Evolutionary conservation across 78 protist genomes (phyloP).

Genomic region (Bigelowiella natans): DNA sequence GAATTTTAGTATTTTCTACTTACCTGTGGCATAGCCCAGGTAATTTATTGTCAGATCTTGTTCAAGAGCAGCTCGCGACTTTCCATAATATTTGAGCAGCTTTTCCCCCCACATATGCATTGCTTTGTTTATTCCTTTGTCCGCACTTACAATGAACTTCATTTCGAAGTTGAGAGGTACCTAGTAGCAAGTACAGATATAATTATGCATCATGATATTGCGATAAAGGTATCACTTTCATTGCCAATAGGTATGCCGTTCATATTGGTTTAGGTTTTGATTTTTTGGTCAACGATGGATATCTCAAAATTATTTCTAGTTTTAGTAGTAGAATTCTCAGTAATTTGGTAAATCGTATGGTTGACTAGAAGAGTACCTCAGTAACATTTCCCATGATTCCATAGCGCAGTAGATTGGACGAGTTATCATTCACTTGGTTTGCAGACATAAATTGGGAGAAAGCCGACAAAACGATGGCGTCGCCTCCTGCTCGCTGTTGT

Average conservation of each 20-base stretch:
- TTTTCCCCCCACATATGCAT: conserved; percentile 20
- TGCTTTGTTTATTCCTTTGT: not conserved
- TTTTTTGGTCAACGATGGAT: no score
- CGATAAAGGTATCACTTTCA: no score
- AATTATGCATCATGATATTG: no score
- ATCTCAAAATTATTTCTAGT: no score
- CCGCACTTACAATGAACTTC: not conserved
- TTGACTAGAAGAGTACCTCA: no score
- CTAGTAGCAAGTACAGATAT: no score
- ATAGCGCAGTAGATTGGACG: not conserved
- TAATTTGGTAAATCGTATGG: no score
- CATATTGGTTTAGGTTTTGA: no score
- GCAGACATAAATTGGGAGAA: not conserved
- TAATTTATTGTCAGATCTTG: conserved; percentile 11
- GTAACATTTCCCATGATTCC: not conserved
- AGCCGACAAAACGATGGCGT: no score
- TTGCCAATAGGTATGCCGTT: no score
- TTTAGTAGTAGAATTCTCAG: no score
- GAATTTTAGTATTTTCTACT: not conserved
- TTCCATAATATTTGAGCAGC: conserved; percentile 10
- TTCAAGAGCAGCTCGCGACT: not conserved
- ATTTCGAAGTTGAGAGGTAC: not conserved
- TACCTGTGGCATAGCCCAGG: conserved; percentile 44
- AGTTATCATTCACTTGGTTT: not conserved
- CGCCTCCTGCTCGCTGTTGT: no score